Base-by-base conservation (phyloP, 768 basidiomycete species). In the Piloderma croceum region DNA sequence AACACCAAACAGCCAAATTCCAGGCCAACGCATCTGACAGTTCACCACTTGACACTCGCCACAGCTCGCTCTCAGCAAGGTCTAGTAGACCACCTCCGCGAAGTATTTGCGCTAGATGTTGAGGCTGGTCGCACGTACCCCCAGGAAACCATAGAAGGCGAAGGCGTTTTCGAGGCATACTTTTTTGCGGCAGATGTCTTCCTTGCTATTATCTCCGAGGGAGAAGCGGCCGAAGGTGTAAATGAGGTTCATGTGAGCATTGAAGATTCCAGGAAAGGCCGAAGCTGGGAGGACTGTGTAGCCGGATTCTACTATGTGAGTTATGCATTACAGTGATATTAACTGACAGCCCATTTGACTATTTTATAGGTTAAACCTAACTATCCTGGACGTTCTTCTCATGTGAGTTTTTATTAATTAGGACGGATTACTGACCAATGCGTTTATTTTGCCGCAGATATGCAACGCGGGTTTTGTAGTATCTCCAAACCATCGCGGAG, bases 391-490 rank as follows among this genome's bases (percentile, higher is more conserved):
- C 71, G 90, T 45, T 90, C 86, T 7, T 89, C 86, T 31, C 90
- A 91, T 73, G 90, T 87, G 54, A 68, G 87, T 76, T 19, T 19
- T 36, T 5, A 13, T 29, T 39, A 18, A 34, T 19, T 15, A 2
- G 13, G 20, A 13, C 27, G n/a, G 24, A 34, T 15, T 38, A 34
- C 43, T 36, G 4, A 3, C n/a, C 9, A 42, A 18, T 13, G 41
- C 23, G 25, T 36, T 42, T 24, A 42, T 18, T 31, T 36, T 36
- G 11, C 34, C 27, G 24, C 49, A 89, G 83, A 85, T 86, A 45
- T 90, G 89, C 63, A 96, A 94, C 51, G 90, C 76, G 4, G 92
- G 92, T 3, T 96, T 96, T 62, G 68, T 94, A 24, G 81, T 92
- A 6, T 77, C 83, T 17, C 69, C 74, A 5, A 52, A 52, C 0